Base-by-base conservation (phyloP, 1,139 yeast species). In the Yamadazyma sp. region DNA sequence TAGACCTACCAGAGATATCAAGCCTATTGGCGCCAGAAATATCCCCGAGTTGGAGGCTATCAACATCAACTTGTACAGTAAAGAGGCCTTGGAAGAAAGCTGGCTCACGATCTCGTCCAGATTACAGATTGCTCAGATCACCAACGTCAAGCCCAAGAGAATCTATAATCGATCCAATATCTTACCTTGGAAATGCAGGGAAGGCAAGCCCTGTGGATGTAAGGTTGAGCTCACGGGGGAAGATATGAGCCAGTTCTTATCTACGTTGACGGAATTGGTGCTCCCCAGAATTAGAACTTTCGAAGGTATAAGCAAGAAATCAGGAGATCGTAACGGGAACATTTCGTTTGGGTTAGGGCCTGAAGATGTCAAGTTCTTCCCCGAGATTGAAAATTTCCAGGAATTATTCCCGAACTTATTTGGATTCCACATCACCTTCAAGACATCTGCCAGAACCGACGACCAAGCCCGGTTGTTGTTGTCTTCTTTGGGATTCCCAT, bases 121-220 rank as follows among this genome's bases (percentile, higher is more conserved):
- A 47, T 73, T 88, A 46, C 95, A 87, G 62, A 62, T 94, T 41
- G 95, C 95, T 50, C 98, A 92, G 61, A 86, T 94, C 55, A 91
- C 98, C 25, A 96, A 96, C 48, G 82, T 77, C 49, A 87, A 88
- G 61, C 91, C 98, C 31, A 72, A 75, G 48, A 75, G 83, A 29
- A 71, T 88, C 24, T 84, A 72, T 58, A 84, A 95, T 34, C 86
- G 79, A 55, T 75, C 87, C 11, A 89, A 89, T 62, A 87, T 88
- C 35, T 85, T 92, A 40, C 78, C 81, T 31, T 91, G 97, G 96
- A 83, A 83, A 53, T 75, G 89, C 41, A 81, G 98, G 62, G 81
- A 81, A 37, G 96, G 97, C 33, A 84, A 81, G 70, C 83, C 86
- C 36, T 87, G 95, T 79, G 99, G 98, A 39, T 96, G 95, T 44